These are phyloP conservation scores for Silene coronaria DNA, from an alignment of 179 eudicot species.

Conservation along the genomic window DNA sequence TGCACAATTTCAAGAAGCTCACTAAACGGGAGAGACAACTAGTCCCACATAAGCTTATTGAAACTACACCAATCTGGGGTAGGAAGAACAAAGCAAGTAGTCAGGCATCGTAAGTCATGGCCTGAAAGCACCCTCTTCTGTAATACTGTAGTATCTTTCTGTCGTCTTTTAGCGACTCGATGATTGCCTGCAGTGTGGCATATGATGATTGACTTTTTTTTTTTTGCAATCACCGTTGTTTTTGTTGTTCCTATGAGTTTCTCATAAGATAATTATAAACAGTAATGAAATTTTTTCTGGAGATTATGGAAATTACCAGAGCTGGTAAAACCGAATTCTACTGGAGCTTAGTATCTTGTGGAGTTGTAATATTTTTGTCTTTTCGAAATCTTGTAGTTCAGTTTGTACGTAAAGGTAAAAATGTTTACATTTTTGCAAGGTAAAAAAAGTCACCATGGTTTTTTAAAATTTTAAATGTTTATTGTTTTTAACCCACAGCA, in stretches of 20 bases:
- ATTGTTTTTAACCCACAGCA: too few relatives aligned
- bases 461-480: too few relatives aligned
- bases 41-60: constrained; percentile 75
- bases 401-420: too few relatives aligned
- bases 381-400: too few relatives aligned
- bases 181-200: too few relatives aligned
- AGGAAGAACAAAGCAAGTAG: constrained; percentile 44
- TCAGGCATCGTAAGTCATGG: constrained; percentile 14
- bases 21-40: constrained; percentile 56
- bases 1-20: constrained; percentile 59
- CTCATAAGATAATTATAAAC: not conserved
- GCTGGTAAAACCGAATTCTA: too few relatives aligned
- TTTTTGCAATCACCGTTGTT: not conserved
- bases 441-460: too few relatives aligned
- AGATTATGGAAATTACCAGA: not conserved
- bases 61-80: constrained; percentile 67
- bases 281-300: too few relatives aligned
- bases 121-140: constrained; percentile 20
- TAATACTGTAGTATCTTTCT: not conserved
- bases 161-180: not conserved
- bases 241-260: not conserved
- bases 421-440: too few relatives aligned
- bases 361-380: too few relatives aligned
- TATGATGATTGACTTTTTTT: not conserved
- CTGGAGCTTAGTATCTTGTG: too few relatives aligned